phyloP scores from a whole-genome alignment of 805 yeast species.

The Candida lessepsii region DNA sequence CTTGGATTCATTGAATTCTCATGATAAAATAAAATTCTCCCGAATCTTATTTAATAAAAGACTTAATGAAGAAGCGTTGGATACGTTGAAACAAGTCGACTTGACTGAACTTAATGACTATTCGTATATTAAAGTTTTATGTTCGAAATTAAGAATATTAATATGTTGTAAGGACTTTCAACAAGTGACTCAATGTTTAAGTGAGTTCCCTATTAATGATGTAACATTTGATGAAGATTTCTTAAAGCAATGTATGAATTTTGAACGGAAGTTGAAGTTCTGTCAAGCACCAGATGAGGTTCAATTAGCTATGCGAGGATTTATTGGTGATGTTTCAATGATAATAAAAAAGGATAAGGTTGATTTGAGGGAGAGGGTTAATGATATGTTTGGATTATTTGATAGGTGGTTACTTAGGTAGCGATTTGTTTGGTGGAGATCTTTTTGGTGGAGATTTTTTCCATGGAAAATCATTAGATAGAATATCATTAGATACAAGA shows the following conservation, averaged over 20 bases:
- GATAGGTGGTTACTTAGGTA: neutral
- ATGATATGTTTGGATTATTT: neutral
- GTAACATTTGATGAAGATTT: constrained; percentile 33
- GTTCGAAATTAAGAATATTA: constrained; percentile 25
- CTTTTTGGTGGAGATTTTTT: no score
- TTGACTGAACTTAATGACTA: constrained; percentile 29
- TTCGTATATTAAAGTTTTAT: constrained; percentile 25
- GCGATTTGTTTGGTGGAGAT: no score
- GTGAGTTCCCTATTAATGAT: constrained; percentile 32
- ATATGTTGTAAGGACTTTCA: constrained; percentile 19
- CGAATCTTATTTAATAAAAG: constrained; percentile 31
- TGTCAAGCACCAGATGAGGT: neutral
- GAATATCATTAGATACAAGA: neutral
- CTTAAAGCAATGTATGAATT: constrained; percentile 28
- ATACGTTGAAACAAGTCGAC: constrained; percentile 19
- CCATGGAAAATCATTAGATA: no score
- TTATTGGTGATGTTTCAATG: constrained; percentile 35
- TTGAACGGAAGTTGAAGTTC: constrained; percentile 24
- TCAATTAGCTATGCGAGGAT: constrained; percentile 14
- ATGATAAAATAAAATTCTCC: constrained; percentile 28
- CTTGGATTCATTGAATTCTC: constrained; percentile 19
- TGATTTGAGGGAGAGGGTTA: constrained; percentile 19
- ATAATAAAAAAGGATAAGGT: constrained; percentile 32
- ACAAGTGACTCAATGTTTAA: constrained; percentile 19
- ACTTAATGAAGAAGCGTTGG: constrained; percentile 23